phyloP scores from a whole-genome alignment of 176 grass and related monocot genomes.

The Melocanna baccifera region DNA sequence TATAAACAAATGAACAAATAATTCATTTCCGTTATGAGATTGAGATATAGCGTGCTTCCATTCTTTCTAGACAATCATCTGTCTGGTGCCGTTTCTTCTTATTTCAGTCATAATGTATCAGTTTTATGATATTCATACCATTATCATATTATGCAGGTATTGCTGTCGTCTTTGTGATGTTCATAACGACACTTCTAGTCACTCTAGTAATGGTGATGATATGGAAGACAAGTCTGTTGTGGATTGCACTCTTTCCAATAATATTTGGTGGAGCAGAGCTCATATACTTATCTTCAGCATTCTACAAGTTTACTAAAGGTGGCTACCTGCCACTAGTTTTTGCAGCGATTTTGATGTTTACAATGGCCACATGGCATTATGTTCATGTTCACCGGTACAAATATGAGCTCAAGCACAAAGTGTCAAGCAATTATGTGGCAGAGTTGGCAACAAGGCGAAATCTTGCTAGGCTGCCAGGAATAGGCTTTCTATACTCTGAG shows the following conservation, averaged over 20 bases:
- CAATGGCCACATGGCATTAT: constrained; percentile 75
- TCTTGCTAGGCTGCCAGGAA: constrained; percentile 51
- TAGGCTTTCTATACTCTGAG: constrained; percentile 67
- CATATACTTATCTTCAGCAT: constrained; percentile 55
- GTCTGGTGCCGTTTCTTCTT: neutral
- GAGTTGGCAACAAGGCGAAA: constrained; percentile 32
- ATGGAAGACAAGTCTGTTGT: constrained; percentile 53
- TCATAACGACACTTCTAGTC: constrained; percentile 58
- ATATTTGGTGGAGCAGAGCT: constrained; percentile 56
- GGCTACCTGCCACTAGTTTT: constrained; percentile 67
- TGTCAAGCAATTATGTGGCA: constrained; percentile 46
- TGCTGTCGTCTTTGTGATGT: constrained; percentile 75
- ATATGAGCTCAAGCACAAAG: constrained; percentile 62
- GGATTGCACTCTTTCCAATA: constrained; percentile 43
- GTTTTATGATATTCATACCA: constrained; percentile 26
- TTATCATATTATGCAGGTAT: constrained; percentile 48
- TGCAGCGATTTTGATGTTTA: constrained; percentile 48
- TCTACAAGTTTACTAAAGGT: constrained; percentile 67
- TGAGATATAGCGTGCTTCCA: neutral
- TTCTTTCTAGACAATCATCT: constrained; percentile 1
- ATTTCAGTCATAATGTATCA: neutral
- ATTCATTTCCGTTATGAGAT: neutral
- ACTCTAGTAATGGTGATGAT: constrained; percentile 66
- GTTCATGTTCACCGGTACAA: constrained; percentile 60
- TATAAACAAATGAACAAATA: constrained; percentile 9